These are phyloP conservation scores for Furcasterigmium sp. DNA, from an alignment of 2,329 filamentous ascomycete species.

Conservation along the genomic window DNA sequence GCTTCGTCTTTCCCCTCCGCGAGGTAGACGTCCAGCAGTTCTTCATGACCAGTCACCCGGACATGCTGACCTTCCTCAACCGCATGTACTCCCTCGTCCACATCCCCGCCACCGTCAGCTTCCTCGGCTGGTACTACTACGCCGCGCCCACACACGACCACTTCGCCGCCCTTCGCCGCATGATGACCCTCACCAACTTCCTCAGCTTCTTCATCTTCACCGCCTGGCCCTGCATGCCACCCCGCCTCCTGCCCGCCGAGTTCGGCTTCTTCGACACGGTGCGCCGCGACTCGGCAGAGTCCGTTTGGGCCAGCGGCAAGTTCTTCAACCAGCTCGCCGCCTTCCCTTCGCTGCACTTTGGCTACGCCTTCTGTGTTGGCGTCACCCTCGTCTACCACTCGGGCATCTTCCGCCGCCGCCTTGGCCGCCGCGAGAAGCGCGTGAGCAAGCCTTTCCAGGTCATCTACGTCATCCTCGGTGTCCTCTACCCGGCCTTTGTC, in stretches of 20 bases:
- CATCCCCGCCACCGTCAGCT: conserved; percentile 70
- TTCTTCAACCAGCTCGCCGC: conserved; percentile 68
- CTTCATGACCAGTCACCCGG: conserved; percentile 39
- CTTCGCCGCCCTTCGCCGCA: conserved; percentile 41
- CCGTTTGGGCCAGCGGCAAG: conserved; percentile 47
- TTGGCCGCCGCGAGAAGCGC: conserved; percentile 48
- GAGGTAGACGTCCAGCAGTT: conserved; percentile 56
- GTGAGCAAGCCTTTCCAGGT: conserved; percentile 42
- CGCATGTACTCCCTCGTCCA: conserved; percentile 73
- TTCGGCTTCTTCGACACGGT: conserved; percentile 48
- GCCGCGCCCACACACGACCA: conserved; percentile 60
- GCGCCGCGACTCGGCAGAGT: conserved; percentile 47
- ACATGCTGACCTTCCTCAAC: conserved; percentile 64
- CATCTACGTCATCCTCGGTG: conserved; percentile 40
- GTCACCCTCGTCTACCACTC: conserved; percentile 64
- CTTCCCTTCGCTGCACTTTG: conserved; percentile 73
- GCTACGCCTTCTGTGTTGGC: conserved; percentile 69
- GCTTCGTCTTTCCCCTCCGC: too few relatives aligned
- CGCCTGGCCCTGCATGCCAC: conserved; percentile 50
- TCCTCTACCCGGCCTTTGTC: conserved; percentile 61
- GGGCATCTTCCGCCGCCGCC: conserved; percentile 46
- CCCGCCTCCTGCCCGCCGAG: conserved; percentile 48
- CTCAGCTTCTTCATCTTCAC: conserved; percentile 47
- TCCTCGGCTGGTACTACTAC: conserved; percentile 60
- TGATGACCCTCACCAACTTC: conserved; percentile 51